Evolutionary conservation across 768 basidiomycete genomes (phyloP).

Genomic region (Termitomyces sp.): DNA sequence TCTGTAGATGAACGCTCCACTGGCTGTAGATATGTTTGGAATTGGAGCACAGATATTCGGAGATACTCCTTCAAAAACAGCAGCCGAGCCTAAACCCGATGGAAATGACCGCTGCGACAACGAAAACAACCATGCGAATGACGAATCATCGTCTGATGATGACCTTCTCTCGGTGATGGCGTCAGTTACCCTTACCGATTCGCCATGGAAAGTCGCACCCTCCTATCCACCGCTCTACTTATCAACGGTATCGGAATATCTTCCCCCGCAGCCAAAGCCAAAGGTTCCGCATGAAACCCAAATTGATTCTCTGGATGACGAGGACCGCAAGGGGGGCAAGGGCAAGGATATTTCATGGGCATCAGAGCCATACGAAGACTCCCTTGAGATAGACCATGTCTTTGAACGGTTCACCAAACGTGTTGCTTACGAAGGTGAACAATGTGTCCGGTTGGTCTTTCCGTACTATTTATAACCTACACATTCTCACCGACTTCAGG

Average conservation of each 20-base stretch:
- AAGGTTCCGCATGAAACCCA: constrained; percentile 39
- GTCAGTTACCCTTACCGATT: constrained; percentile 45
- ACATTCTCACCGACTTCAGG: constrained; percentile 30
- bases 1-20: constrained; percentile 19
- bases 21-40: constrained; percentile 36
- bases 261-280: constrained; percentile 49
- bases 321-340: constrained; percentile 30
- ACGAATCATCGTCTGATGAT: constrained; percentile 34
- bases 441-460: constrained; percentile 74
- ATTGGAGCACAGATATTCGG: constrained; percentile 69
- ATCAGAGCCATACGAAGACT: constrained; percentile 77
- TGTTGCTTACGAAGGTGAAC: constrained; percentile 64
- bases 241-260: constrained; percentile 68
- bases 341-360: constrained; percentile 53
- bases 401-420: constrained; percentile 83
- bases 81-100: constrained; percentile 9
- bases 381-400: constrained; percentile 71
- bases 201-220: constrained; percentile 63
- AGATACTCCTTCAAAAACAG: constrained; percentile 14
- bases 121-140: neutral
- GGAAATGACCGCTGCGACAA: constrained; percentile 15
- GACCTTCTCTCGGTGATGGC: constrained; percentile 56
- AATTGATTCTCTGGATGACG: constrained; percentile 32
- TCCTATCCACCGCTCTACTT: constrained; percentile 66
- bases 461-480: constrained; percentile 19